Base-by-base conservation (phyloP, 2,329 filamentous ascomycete species). In the Coniella lustricola region DNA sequence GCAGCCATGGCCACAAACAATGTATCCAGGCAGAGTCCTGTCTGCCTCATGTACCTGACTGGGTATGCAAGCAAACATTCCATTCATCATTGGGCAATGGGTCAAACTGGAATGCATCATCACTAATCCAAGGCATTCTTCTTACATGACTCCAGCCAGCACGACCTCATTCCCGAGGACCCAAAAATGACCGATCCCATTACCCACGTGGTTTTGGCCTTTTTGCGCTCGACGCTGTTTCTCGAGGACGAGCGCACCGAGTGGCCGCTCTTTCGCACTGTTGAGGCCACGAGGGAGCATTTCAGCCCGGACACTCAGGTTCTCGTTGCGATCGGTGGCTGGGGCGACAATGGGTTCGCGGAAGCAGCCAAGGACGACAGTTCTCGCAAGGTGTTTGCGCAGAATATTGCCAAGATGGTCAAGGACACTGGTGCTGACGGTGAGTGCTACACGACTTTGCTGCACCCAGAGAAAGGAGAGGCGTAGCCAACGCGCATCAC, bases 311-410 rank as follows among this genome's bases (percentile, higher is more conserved):
- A 69, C 21, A 81, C 82, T 17, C 82, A 84, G 55, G 64, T 89
- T 18, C 75, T 84, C 67, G 73, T 89, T 33, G 84, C 85, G 17
- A 79, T 90, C 54, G 85, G 85, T 10, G 85, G 85, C 45, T 90
- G 85, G 85, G 84, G 84, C 0, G 82, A 87, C 51, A 61, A 64
- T 7, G 84, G 83, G 0, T 89, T 87, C 58, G 73, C 75, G 0
- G 62, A 61, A 9, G 83, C 75, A 0, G 78, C 81, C 1, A 71
- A 68, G 44, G 71, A 72, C 3, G 69, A 75, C 1, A 56, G 63
- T 5, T 74, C 72, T 1, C 75, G 82, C 14, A 67, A 71, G 51
- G 66, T 65, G 7, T 90, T 84, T 65, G 81, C 84, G 1, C 68
- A 69, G 38, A 85, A 86, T 55, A 73, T 88, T 1, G 77, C 74